Evolutionary conservation across 768 basidiomycete genomes (phyloP).

Genomic region (Pleurotus eryngii): DNA sequence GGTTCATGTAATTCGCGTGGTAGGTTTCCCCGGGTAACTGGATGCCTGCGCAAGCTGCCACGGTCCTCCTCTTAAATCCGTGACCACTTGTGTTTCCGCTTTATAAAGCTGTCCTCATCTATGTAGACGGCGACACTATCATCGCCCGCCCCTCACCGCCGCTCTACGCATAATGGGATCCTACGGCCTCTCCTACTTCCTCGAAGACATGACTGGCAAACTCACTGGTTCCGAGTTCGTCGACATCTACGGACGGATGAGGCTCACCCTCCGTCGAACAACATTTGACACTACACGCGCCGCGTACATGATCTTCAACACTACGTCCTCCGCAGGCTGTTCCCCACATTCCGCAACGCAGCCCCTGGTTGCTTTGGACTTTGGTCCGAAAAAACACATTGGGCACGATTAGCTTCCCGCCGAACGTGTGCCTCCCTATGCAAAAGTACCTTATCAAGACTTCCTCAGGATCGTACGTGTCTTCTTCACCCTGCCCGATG

Average conservation of each 20-base stretch:
- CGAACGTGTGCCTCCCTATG: slow-evolving; percentile 40
- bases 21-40: too few species aligned
- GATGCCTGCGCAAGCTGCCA: too few species aligned
- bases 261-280: slow-evolving; percentile 46
- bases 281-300: slow-evolving; percentile 36
- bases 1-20: too few species aligned
- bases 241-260: slow-evolving; percentile 62
- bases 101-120: too few species aligned
- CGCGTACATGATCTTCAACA: slow-evolving; percentile 54
- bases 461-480: slow-evolving; percentile 35
- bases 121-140: too few species aligned
- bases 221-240: slow-evolving; percentile 54
- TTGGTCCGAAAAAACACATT: slow-evolving; percentile 46
- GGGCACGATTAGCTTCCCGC: slow-evolving; percentile 47
- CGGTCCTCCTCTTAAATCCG: too few species aligned
- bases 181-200: slow-evolving; percentile 58
- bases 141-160: not conserved
- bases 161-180: slow-evolving; percentile 28
- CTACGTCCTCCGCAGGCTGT: slow-evolving; percentile 18
- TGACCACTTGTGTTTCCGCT: too few species aligned
- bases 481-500: not conserved
- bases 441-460: slow-evolving; percentile 46
- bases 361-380: slow-evolving; percentile 48
- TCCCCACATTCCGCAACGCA: slow-evolving; percentile 19
- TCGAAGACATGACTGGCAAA: slow-evolving; percentile 59